Conservation (phyloP, 208 protist species). For the Herpetomonas tarakana region DNA sequence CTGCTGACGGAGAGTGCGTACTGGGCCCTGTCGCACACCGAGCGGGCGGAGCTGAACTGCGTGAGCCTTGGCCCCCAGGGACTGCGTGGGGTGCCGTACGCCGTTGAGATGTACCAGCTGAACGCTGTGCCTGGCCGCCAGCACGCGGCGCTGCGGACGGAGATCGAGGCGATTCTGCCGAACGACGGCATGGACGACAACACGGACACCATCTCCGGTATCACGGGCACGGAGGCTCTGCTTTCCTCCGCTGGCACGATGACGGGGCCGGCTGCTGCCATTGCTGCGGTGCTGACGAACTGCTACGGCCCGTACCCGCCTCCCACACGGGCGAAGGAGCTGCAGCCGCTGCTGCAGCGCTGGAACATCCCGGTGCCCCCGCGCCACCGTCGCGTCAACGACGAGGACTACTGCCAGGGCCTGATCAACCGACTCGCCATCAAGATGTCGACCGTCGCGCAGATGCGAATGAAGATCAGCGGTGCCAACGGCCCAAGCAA, state of each 20-base stretch:
- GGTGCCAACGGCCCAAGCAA: too few species aligned
- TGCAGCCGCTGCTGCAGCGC: constrained; percentile 37
- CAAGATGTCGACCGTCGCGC: constrained; percentile 14
- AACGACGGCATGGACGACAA: constrained; percentile 13
- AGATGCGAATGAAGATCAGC: constrained; percentile 6
- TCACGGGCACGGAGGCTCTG: constrained; percentile 14
- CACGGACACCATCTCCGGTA: constrained; percentile 13
- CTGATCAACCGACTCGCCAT: constrained; percentile 26
- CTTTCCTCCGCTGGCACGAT: constrained; percentile 19
- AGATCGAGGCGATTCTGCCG: constrained; percentile 32
- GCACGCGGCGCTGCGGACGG: constrained; percentile 41
- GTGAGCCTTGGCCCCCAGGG: constrained; percentile 27
- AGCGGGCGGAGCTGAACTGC: constrained; percentile 21
- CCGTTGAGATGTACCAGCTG: constrained; percentile 63
- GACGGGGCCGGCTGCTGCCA: constrained; percentile 11
- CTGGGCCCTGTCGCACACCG: constrained; percentile 26
- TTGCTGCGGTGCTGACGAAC: constrained; percentile 25
- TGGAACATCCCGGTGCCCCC: constrained; percentile 20
- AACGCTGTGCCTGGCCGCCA: constrained; percentile 38
- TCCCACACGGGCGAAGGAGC: constrained; percentile 21
- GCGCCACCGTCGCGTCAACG: constrained; percentile 7
- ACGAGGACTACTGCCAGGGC: constrained; percentile 30
- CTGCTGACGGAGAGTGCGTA: constrained; percentile 41
- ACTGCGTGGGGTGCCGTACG: constrained; percentile 53
- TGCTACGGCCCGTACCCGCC: constrained; percentile 41